These are phyloP conservation scores for Globisporangium alternatum DNA, from an alignment of 352 stramenopile genomes.

Conservation along the genomic window DNA sequence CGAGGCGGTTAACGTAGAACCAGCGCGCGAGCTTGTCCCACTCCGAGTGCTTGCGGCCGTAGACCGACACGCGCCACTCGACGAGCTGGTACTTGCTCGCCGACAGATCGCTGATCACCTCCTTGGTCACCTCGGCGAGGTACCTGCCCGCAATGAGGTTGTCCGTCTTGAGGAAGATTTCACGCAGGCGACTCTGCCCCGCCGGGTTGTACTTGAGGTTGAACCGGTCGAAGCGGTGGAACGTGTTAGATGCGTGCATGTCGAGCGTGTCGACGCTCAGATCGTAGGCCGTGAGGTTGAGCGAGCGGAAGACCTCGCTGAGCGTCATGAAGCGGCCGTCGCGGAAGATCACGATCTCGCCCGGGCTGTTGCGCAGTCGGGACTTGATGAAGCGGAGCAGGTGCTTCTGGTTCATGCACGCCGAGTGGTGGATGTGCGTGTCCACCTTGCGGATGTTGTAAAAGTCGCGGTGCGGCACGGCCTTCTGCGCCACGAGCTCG, in stretches of 20 bases:
- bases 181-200: constrained; percentile 91
- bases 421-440: constrained; percentile 98
- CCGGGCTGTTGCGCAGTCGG: constrained; percentile 69
- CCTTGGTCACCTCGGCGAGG: constrained; percentile 95
- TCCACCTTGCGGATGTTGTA: constrained; percentile 98
- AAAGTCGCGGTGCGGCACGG: constrained; percentile 97
- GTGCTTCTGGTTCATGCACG: constrained; percentile 97
- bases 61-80: constrained; percentile 94
- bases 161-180: constrained; percentile 99
- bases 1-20: constrained; percentile 93
- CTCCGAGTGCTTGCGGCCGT: constrained; percentile 91
- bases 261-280: constrained; percentile 98
- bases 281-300: constrained; percentile 96
- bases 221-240: constrained; percentile 99
- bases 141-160: constrained; percentile 96
- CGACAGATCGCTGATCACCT: constrained; percentile 86
- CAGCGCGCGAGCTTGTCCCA: constrained; percentile 97
- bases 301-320: constrained; percentile 91
- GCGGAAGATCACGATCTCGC: constrained; percentile 94
- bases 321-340: constrained; percentile 96
- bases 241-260: constrained; percentile 99
- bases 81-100: constrained; percentile 95
- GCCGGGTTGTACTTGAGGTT: constrained; percentile 99
- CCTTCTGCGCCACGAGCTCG: constrained; percentile 94
- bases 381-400: constrained; percentile 92